Evolutionary conservation across 352 stramenopile genomes (phyloP), one percentile per base, ranked within the genome.

Genomic region (Globisporangium nunn): DNA sequence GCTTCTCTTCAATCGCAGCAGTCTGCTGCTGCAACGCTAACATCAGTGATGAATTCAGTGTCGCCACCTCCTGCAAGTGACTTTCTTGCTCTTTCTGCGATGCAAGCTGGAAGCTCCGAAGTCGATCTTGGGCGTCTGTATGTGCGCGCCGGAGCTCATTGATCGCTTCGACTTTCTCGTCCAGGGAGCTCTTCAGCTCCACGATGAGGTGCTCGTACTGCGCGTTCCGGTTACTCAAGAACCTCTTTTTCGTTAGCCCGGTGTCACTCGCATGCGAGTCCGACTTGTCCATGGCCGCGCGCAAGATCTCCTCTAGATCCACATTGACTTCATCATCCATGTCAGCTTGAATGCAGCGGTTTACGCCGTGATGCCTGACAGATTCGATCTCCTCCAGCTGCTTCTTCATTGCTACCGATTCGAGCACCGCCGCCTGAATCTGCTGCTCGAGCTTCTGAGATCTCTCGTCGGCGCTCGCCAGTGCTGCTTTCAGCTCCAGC

Each of bases 191-290:
- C 68, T 88, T 88, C 5, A 88, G 66, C 52, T 88, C 78, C 1
- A 82, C 68, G 35, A 88, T 86, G 15, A 88, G 63, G n/a, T 84
- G 65, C 31, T 88, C 78, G 56, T 88, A 86, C 52, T 85, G 78
- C 28, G 58, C 59, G 6, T 61, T 70, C 7, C 75, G 61, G 33
- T 58, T 66, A 7, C 64, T 71, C 45, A 33, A 11, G 37, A 48
- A 41, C 28, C 50, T 30, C 48, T 40, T 33, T 14, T 2, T 53
- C 29, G 15, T 53, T 15, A 2, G 54, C 35, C n/a, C 63, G 61
- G 8, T 1, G 31, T 17, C 30, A 6, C 47, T 43, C 37, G 37
- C 28, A 2, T 35, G 28, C n/a, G 11, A 14, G 5, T 2, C 12
- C 23, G 28, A 5, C 12, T 51, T 28, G 4, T 3, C 12, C 6